Evolutionary conservation across 2,329 filamentous ascomycete genomes (phyloP), one percentile per base, ranked within the genome.

Genomic region (Penicillium brevicompactum): DNA sequence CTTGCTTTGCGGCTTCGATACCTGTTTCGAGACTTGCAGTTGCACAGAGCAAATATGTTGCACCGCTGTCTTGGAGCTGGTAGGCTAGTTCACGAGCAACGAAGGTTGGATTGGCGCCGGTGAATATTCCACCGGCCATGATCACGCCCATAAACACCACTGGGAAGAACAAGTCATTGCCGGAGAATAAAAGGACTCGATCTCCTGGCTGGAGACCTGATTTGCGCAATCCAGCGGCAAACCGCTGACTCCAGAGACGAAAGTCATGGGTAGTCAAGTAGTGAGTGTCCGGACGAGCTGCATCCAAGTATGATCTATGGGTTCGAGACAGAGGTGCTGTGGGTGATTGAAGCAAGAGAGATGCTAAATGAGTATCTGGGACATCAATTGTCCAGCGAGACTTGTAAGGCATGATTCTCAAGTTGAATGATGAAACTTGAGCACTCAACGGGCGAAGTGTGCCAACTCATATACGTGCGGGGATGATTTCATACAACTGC

Each of bases 121-220:
- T 89, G 75, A 93, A 93, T 51, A 93, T 77, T 1, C 88, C 89
- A 4, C 89, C 89, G 0, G 90, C 88, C 84, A 91, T 91, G 48
- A 91, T 79, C 18, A 89, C 80, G 14, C 90, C 90, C 71, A 91
- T 79, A 51, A 92, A 84, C 1, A 90, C 77, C 0, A 84, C 78
- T 0, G 90, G 87, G 67, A 87, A 90, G 75, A 88, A 90, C 13
- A 93, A 72, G 61, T 83, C 87, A 72, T 92, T 93, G 21, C 85
- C 83, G 0, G 87, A 87, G 73, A 88, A 92, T 18, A 93, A 75
- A 45, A 93, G 76, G 4, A 93, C 84, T 2, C 89, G 84, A 62
- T 92, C 89, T 10, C 89, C 87, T 0, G 78, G 76, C 58, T 85
- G 75, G 16, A 93, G 74, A 1, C 90, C 90, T 14, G 82, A 80